Evolutionary conservation across 2,329 filamentous ascomycete species (phyloP).

Genomic region (Claviceps arundinis): DNA sequence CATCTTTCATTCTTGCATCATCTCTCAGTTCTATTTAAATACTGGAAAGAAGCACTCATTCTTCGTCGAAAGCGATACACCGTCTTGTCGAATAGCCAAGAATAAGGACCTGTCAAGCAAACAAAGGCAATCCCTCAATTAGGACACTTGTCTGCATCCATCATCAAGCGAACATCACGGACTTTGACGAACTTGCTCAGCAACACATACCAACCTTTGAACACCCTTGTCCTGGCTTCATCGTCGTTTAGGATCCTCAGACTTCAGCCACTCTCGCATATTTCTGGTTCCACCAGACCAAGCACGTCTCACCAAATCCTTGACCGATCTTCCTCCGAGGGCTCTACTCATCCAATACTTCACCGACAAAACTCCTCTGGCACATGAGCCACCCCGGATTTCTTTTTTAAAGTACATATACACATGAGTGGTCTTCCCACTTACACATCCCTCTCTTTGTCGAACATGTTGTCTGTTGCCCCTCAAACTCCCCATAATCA

Average conservation of each 20-base stretch:
- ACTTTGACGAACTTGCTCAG: neutral
- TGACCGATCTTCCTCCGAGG: neutral
- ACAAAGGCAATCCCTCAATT: too few relatives aligned
- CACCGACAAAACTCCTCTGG: neutral
- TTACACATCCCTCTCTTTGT: neutral
- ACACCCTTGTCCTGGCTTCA: neutral
- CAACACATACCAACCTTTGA: neutral
- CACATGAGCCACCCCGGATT: neutral
- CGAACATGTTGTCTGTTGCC: conserved; percentile 13
- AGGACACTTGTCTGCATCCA: too few relatives aligned
- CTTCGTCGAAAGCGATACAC: too few relatives aligned
- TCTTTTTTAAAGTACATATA: conserved; percentile 4
- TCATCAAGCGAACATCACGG: too few relatives aligned
- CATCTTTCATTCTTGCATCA: neutral
- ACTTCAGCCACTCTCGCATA: neutral
- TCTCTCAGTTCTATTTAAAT: neutral
- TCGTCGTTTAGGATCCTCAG: neutral
- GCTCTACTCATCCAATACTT: neutral
- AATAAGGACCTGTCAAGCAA: too few relatives aligned
- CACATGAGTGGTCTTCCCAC: conserved; percentile 9
- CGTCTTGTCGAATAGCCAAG: too few relatives aligned
- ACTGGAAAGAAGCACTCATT: neutral
- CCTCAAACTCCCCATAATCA: conserved; percentile 8
- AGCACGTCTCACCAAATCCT: neutral
- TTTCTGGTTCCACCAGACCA: neutral